A percentile compares a stretch with the other conserved stretches of the same genome.
phyloP scores from a whole-genome alignment of 805 yeast genomes.

The Candida ascalaphidarum region DNA sequence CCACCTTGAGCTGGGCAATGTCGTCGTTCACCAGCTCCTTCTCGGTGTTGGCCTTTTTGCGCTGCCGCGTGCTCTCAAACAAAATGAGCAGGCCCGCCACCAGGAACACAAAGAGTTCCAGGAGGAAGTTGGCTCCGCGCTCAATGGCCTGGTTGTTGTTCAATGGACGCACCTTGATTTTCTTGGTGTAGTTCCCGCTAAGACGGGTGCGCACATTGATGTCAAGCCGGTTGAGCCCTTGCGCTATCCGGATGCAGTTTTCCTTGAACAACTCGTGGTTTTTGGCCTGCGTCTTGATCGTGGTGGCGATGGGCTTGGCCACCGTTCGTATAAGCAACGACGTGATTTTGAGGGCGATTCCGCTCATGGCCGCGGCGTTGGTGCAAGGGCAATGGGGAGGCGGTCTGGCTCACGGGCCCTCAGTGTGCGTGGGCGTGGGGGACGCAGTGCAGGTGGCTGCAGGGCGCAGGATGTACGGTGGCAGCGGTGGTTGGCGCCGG shows the following conservation, averaged over 20 bases:
- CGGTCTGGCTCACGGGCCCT: too few species aligned
- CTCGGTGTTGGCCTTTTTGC: conserved; percentile 53
- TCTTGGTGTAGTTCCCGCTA: conserved; percentile 44
- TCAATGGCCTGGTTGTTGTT: conserved; percentile 79
- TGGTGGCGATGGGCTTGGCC: conserved; percentile 70
- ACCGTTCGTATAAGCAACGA: conserved; percentile 65
- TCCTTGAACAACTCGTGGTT: conserved; percentile 57
- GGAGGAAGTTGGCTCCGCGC: conserved; percentile 69
- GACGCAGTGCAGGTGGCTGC: too few species aligned
- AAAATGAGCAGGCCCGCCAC: conserved; percentile 74
- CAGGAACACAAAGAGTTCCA: conserved; percentile 68
- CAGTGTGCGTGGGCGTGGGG: too few species aligned
- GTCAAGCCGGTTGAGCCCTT: conserved; percentile 60
- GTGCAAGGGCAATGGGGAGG: too few species aligned
- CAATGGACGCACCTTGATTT: conserved; percentile 59
- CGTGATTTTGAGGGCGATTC: conserved; percentile 66
- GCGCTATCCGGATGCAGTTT: conserved; percentile 65
- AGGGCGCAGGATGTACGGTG: too few species aligned
- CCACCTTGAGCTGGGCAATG: conserved; percentile 59
- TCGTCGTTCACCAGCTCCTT: conserved; percentile 67
- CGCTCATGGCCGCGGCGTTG: conserved; percentile 45
- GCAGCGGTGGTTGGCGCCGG: too few species aligned
- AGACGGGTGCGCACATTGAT: conserved; percentile 51
- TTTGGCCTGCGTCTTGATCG: conserved; percentile 66
- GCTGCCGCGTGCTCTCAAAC: conserved; percentile 61